Evolutionary conservation across 164 flowering plant genomes (phyloP).

Genomic region (Tetracentron sinense): DNA sequence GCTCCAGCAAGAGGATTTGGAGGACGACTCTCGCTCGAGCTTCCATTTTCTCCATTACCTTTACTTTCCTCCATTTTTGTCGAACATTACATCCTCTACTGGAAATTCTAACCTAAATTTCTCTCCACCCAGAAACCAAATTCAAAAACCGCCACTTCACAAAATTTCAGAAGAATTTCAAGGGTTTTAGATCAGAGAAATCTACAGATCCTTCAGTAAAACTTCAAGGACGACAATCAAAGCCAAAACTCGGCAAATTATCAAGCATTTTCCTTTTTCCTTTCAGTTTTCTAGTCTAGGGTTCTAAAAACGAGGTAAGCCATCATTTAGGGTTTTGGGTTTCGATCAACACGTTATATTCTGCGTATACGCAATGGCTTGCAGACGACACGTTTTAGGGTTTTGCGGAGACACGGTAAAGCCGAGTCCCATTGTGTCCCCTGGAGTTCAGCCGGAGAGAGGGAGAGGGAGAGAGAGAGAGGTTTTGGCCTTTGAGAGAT

Average conservation of each 20-base stretch:
- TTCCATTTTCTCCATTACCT: constrained; percentile 33
- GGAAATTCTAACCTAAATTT: constrained; percentile 5
- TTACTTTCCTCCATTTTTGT: constrained; percentile 46
- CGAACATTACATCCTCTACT: constrained; percentile 15
- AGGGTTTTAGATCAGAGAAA: no score
- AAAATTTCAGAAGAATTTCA: no score
- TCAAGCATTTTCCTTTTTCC: no score
- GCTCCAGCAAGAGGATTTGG: constrained; percentile 55
- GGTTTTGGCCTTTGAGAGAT: no score
- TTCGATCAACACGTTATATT: not conserved
- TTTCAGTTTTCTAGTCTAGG: no score
- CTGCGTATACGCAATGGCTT: constrained; percentile 1
- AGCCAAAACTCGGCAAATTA: not conserved
- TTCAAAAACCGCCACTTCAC: no score
- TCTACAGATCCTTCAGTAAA: constrained; percentile 1
- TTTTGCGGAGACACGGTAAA: constrained; percentile 5
- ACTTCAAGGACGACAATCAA: constrained; percentile 5
- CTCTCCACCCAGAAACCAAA: not conserved
- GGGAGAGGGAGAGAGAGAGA: no score
- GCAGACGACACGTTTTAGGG: constrained; percentile 17
- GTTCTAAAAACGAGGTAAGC: no score
- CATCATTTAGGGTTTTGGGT: constrained; percentile 6
- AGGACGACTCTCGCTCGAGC: constrained; percentile 49
- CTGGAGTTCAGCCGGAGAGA: constrained; percentile 7
- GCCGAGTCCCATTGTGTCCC: constrained; percentile 4